phyloP scores from a whole-genome alignment of 768 basidiomycete genomes.

The Psilocybe cubensis region DNA sequence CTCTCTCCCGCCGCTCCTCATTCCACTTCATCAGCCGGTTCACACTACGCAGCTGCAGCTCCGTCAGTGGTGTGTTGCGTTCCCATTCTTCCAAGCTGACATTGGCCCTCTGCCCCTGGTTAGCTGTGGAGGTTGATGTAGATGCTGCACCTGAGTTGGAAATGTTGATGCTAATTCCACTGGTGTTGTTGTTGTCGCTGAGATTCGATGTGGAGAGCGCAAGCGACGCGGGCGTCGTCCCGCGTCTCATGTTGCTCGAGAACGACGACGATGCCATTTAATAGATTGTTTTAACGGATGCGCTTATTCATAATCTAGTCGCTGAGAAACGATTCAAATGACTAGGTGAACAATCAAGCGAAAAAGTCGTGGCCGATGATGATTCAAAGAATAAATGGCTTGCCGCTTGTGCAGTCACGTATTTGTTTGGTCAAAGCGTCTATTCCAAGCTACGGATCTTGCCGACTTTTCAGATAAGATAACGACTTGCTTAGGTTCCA shows the following conservation, averaged over 20 bases:
- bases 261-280: neutral
- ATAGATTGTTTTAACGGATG: no score
- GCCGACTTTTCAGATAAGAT: no score
- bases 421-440: no score
- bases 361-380: no score
- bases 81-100: constrained; percentile 94
- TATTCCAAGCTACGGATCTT: no score
- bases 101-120: constrained; percentile 19
- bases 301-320: no score
- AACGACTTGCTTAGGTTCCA: no score
- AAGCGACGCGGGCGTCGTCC: constrained; percentile 12
- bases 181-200: neutral
- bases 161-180: neutral
- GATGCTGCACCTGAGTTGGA: neutral
- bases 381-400: no score
- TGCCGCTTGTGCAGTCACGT: no score
- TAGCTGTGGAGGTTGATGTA: no score
- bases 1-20: constrained; percentile 52
- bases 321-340: no score
- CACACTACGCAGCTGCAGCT: constrained; percentile 71
- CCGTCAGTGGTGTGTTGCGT: constrained; percentile 72
- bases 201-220: constrained; percentile 13
- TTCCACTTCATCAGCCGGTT: constrained; percentile 55
- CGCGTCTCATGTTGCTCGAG: constrained; percentile 3
- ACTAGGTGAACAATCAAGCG: no score